Conservation (phyloP, 2,329 filamentous ascomycete genomes). For the Diaporthe citrichinensis region DNA sequence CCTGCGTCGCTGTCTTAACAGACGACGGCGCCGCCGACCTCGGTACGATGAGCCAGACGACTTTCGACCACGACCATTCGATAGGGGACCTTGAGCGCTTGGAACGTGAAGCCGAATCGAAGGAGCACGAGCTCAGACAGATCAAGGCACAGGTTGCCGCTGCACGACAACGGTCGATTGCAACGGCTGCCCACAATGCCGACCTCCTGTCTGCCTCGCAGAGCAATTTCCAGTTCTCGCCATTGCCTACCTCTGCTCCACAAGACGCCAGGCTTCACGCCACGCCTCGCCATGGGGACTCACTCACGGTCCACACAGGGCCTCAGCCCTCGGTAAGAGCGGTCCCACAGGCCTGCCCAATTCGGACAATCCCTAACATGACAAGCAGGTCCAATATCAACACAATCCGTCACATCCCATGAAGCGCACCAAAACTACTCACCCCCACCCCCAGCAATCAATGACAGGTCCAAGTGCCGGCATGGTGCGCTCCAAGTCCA, state of each 20-base stretch:
- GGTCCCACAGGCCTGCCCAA: constrained; percentile 10
- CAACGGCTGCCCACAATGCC: constrained; percentile 2
- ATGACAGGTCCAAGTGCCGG: constrained; percentile 48
- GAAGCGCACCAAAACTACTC: constrained; percentile 50
- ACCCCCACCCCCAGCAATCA: constrained; percentile 49
- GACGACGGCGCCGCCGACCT: neutral
- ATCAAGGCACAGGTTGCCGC: constrained; percentile 8
- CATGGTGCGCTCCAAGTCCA: constrained; percentile 62
- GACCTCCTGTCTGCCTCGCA: constrained; percentile 20
- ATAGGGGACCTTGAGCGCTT: constrained; percentile 22
- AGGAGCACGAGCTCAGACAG: constrained; percentile 14
- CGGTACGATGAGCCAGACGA: constrained; percentile 35
- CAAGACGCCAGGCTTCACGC: constrained; percentile 24
- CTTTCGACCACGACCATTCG: constrained; percentile 3
- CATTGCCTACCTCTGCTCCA: constrained; percentile 18
- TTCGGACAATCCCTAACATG: constrained; percentile 2
- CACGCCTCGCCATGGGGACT: constrained; percentile 26
- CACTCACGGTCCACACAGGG: constrained; percentile 24
- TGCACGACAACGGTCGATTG: constrained; percentile 26
- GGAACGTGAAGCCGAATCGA: constrained; percentile 23
- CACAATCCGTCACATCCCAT: constrained; percentile 43
- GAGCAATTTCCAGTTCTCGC: constrained; percentile 20
- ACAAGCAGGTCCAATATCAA: constrained; percentile 25
- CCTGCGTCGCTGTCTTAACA: neutral
- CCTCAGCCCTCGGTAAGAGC: constrained; percentile 37